These are phyloP conservation scores for Diaporthe ampelina DNA, from an alignment of 2,329 filamentous ascomycete genomes.

Conservation along the genomic window DNA sequence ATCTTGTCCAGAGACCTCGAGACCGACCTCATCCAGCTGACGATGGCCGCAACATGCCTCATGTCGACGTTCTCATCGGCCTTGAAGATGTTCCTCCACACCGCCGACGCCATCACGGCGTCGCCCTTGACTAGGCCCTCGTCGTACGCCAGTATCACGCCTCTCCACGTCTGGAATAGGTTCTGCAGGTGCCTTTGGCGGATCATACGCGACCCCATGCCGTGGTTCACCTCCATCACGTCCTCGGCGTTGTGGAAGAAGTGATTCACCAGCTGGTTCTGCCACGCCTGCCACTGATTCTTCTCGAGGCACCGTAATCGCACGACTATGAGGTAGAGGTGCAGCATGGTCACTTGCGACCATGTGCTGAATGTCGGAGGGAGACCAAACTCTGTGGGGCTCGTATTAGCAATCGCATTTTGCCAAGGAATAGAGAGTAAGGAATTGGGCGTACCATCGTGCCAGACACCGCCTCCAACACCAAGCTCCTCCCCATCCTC, in stretches of 20 bases:
- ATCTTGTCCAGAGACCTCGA: constrained; percentile 64
- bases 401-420: constrained; percentile 28
- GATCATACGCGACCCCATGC: constrained; percentile 70
- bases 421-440: background rate
- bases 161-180: constrained; percentile 93
- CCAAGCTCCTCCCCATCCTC: constrained; percentile 88
- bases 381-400: constrained; percentile 77
- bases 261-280: constrained; percentile 92
- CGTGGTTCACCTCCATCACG: constrained; percentile 85
- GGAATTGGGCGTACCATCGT: constrained; percentile 72
- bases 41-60: constrained; percentile 65
- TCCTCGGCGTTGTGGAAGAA: constrained; percentile 93
- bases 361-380: constrained; percentile 93
- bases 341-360: constrained; percentile 95
- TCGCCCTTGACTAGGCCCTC: constrained; percentile 84
- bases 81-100: constrained; percentile 96
- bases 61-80: constrained; percentile 67
- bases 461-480: constrained; percentile 82
- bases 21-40: constrained; percentile 68
- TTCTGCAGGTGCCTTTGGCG: constrained; percentile 84
- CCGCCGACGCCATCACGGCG: constrained; percentile 81
- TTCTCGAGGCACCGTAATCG: constrained; percentile 84
- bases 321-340: constrained; percentile 92
- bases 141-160: constrained; percentile 85
- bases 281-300: constrained; percentile 80